These are phyloP conservation scores for Boletus semigastroideus DNA, from an alignment of 1,284 basidiomycete species.

Conservation along the genomic window DNA sequence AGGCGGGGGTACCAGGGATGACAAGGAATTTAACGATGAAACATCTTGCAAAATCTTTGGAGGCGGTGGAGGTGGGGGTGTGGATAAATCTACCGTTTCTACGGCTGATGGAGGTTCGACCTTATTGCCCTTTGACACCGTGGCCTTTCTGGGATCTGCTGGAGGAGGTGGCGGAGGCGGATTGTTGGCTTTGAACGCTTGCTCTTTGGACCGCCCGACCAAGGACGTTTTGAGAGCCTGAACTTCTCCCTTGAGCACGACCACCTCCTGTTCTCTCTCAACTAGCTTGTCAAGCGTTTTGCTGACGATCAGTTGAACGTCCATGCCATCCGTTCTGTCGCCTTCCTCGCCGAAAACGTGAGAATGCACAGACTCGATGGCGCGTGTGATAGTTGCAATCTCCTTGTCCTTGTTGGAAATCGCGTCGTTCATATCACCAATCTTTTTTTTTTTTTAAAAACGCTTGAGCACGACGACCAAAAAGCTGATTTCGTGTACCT, in stretches of 20 bases:
- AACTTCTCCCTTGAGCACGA: conserved; percentile 51
- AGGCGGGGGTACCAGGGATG: conserved; percentile 19
- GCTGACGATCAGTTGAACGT: conserved; percentile 70
- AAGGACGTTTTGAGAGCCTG: conserved; percentile 52
- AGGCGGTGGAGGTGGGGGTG: conserved; percentile 6
- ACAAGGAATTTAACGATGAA: too few relatives aligned
- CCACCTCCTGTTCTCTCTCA: conserved; percentile 71
- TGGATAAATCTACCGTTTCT: conserved; percentile 2
- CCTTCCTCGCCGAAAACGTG: conserved; percentile 61
- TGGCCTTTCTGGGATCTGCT: conserved; percentile 22
- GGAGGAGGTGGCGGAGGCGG: conserved; percentile 63
- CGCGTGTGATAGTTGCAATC: conserved; percentile 74
- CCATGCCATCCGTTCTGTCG: conserved; percentile 52
- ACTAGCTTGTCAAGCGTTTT: conserved; percentile 70
- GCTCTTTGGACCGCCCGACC: conserved; percentile 58
- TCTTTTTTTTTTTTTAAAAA: conserved; percentile 37
- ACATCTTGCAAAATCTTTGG: too few relatives aligned
- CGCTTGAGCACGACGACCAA: conserved; percentile 1
- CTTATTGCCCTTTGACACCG: conserved; percentile 26
- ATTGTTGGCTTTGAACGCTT: conserved; percentile 68
- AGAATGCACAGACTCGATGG: conserved; percentile 82
- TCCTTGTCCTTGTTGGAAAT: conserved; percentile 68
- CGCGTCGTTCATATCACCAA: conserved; percentile 50
- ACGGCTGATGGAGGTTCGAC: neutral
- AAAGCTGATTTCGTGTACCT: conserved; percentile 41